Percentiles rank a stretch among this genome's conserved stretches.
These are phyloP conservation scores for Amanita inopinata DNA, from an alignment of 768 basidiomycete species.

Conservation along the genomic window DNA sequence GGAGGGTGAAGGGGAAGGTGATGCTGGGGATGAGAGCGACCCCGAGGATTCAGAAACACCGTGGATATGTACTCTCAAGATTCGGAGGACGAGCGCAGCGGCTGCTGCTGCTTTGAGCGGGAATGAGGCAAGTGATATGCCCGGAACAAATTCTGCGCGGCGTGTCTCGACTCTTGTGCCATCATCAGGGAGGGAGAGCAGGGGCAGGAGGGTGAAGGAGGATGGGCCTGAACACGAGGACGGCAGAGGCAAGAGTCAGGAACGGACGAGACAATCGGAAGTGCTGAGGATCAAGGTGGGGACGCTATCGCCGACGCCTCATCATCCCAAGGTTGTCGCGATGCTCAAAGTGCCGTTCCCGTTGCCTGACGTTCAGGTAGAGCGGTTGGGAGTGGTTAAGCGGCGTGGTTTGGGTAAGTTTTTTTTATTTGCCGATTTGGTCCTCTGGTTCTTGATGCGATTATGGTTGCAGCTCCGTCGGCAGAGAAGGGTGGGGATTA, in stretches of 20 bases:
- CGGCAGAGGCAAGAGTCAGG: slow-evolving; percentile 6
- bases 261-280: slow-evolving; percentile 18
- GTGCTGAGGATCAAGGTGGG: slow-evolving; percentile 58
- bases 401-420: slow-evolving; percentile 30
- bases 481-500: slow-evolving; percentile 17
- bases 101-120: slow-evolving; percentile 10
- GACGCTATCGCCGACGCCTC: slow-evolving; percentile 84
- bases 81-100: slow-evolving; percentile 32
- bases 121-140: slow-evolving; percentile 6
- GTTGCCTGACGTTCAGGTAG: slow-evolving; percentile 72
- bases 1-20: slow-evolving; percentile 18
- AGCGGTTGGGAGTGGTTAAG: slow-evolving; percentile 42
- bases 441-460: slow-evolving; percentile 7
- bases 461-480: slow-evolving; percentile 4
- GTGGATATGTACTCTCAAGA: slow-evolving; percentile 81
- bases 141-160: neutral
- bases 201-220: slow-evolving; percentile 6
- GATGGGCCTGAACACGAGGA: slow-evolving; percentile 10
- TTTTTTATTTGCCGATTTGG: slow-evolving; percentile 6
- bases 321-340: slow-evolving; percentile 91
- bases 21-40: slow-evolving; percentile 76
- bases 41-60: slow-evolving; percentile 96
- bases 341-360: slow-evolving; percentile 89
- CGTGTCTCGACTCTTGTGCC: too few species aligned
- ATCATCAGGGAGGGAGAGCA: neutral